phyloP scores from a whole-genome alignment of 306 rosid genomes.

The Acacia crassicarpa region DNA sequence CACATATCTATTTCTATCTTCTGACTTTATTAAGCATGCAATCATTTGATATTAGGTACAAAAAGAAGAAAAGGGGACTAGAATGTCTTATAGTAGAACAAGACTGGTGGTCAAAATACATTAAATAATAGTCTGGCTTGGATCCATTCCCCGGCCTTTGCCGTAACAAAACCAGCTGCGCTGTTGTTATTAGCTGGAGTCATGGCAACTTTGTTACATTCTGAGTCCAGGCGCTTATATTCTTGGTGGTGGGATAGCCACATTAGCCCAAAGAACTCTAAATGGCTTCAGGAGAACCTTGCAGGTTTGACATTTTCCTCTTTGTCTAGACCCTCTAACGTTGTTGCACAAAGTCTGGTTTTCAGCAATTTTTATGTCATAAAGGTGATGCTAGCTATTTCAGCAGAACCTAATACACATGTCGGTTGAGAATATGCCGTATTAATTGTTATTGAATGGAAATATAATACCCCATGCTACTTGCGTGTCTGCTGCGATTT shows the following conservation, averaged over 20 bases:
- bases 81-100: constrained; percentile 29
- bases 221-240: constrained; percentile 88
- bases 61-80: constrained; percentile 25
- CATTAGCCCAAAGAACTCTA: constrained; percentile 90
- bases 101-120: constrained; percentile 30
- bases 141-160: constrained; percentile 51
- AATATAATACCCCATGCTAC: neutral
- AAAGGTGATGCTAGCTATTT: constrained; percentile 1
- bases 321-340: constrained; percentile 1
- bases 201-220: constrained; percentile 77
- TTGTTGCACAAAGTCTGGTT: constrained; percentile 4
- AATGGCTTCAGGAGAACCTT: constrained; percentile 99
- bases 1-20: constrained; percentile 10
- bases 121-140: constrained; percentile 63
- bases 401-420: neutral
- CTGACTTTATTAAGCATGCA: neutral
- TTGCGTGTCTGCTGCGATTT: neutral
- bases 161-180: constrained; percentile 60
- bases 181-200: constrained; percentile 64
- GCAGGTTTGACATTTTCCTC: constrained; percentile 58
- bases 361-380: constrained; percentile 3
- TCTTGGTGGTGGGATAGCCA: constrained; percentile 99
- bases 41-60: constrained; percentile 39
- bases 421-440: constrained; percentile 1
- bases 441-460: neutral